Percentiles rank a stretch among this genome's conserved stretches.
Evolutionary conservation across 2,329 filamentous ascomycete species (phyloP).

Genomic region (Fusarium algeriense): DNA sequence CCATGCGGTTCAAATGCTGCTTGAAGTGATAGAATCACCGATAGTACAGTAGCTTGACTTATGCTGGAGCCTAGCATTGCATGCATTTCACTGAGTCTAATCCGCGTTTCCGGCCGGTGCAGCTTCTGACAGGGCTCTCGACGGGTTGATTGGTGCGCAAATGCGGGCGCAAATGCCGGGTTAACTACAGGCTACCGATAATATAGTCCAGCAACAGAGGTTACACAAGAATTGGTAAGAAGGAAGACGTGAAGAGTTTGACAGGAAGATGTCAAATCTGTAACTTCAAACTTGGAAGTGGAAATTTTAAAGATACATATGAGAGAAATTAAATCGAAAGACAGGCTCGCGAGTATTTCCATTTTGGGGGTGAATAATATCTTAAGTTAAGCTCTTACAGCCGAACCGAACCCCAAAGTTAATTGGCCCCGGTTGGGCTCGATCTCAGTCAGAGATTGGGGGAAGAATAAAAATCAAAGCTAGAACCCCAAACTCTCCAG

Average conservation of each 20-base stretch:
- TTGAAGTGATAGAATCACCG: conserved; percentile 4
- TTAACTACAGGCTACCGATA: conserved; percentile 15
- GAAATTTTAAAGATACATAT: neutral
- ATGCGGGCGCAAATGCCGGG: conserved; percentile 20
- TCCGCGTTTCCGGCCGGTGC: conserved; percentile 26
- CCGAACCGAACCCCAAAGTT: neutral
- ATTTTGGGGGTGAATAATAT: neutral
- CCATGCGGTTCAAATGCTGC: neutral
- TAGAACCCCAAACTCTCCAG: conserved; percentile 10
- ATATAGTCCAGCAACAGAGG: conserved; percentile 34
- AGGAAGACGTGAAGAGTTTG: neutral
- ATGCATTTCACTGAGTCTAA: conserved; percentile 16
- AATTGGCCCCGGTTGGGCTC: conserved; percentile 7
- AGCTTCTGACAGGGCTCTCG: conserved; percentile 19
- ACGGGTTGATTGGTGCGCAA: conserved; percentile 36
- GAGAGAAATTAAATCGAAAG: neutral
- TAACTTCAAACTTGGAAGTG: neutral
- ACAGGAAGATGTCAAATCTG: neutral
- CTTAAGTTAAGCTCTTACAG: conserved; percentile 4
- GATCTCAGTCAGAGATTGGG: conserved; percentile 30
- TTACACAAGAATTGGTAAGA: conserved; percentile 25
- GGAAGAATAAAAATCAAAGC: conserved; percentile 8
- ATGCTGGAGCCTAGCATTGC: conserved; percentile 21
- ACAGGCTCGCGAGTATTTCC: neutral
- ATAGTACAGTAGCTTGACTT: neutral